Evolutionary conservation across 2,329 filamentous ascomycete genomes (phyloP), one percentile per base, ranked within the genome.

Genomic region (Clonostachys chloroleuca): DNA sequence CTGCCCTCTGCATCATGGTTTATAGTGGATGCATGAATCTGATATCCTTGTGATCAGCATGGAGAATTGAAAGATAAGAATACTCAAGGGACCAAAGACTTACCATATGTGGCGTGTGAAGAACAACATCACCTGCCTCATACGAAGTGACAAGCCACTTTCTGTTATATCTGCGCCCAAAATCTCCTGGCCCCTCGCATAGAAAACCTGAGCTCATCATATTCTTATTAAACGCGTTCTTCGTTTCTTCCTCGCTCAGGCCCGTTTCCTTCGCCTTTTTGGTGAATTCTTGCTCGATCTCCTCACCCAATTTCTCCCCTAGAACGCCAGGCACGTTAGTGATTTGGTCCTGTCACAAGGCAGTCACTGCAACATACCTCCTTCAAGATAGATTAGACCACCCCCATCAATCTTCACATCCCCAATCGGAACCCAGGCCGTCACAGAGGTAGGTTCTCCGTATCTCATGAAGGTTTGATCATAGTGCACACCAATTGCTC

Each of bases 401-500:
- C 80, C 80, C 0, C 80, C 79, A 42, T 75, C 70, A 6, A 81
- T 46, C 17, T 68, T 65, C 5, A 81, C 57, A 55, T 80, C 74
- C 0, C 77, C 77, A 51, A 81, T 77, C 0, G 78, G 74, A 0
- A 81, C 72, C 78, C 78, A 83, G 0, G 75, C 78, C 5, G 78
- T 82, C 1, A 81, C 61, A 33, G 68, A 72, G 1, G 75, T 78
- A 2, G 74, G 70, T 44, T 80, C 77, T 2, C 78, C 79, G 54
- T 80, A 58, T 2, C 77, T 59, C 43, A 82, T 58, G 53, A 81
- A 82, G 18, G 75, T 80, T 60, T 82, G 77, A 53, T 83, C 78
- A 53, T 82, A 82, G 50, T 83, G 79, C 4, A 83, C 78, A 0
- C 78, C 78, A 50, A 81, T 81, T 0, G 78, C 76, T 51, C 77